These are phyloP conservation scores for Trichothecium sympodiale DNA, from an alignment of 2,329 filamentous ascomycete genomes.

Conservation along the genomic window DNA sequence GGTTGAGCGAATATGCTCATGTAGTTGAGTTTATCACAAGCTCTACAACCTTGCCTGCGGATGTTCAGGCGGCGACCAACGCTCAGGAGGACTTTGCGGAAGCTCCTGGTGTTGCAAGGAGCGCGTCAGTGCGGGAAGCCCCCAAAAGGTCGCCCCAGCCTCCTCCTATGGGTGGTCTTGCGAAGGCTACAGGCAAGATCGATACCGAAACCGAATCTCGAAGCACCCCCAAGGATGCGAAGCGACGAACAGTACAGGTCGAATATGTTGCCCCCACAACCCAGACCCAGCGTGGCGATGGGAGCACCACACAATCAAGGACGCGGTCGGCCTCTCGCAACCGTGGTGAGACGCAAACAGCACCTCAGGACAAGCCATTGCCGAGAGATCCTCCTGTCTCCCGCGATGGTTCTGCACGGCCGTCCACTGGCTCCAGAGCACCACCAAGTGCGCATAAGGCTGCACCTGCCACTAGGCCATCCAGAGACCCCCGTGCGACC, in stretches of 20 bases:
- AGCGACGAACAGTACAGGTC: constrained; percentile 89
- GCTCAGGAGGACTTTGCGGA: constrained; percentile 46
- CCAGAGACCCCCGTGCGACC: constrained; percentile 20
- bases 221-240: constrained; percentile 68
- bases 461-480: constrained; percentile 7
- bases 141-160: constrained; percentile 51
- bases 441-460: constrained; percentile 37
- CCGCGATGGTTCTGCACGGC: constrained; percentile 29
- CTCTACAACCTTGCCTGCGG: constrained; percentile 75
- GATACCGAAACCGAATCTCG: constrained; percentile 50
- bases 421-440: constrained; percentile 23
- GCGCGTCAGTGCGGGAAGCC: constrained; percentile 83
- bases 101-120: constrained; percentile 59
- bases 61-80: constrained; percentile 69
- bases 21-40: constrained; percentile 96
- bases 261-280: constrained; percentile 93
- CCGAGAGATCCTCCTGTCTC: constrained; percentile 43
- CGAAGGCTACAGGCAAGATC: constrained; percentile 63
- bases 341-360: constrained; percentile 5
- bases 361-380: constrained; percentile 43
- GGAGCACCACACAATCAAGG: constrained; percentile 15
- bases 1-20: constrained; percentile 94
- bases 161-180: constrained; percentile 49
- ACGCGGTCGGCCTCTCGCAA: background rate
- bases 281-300: constrained; percentile 62